Evolutionary conservation across 805 yeast species (phyloP).

Genomic region (Wickerhamiella slavikovae): DNA sequence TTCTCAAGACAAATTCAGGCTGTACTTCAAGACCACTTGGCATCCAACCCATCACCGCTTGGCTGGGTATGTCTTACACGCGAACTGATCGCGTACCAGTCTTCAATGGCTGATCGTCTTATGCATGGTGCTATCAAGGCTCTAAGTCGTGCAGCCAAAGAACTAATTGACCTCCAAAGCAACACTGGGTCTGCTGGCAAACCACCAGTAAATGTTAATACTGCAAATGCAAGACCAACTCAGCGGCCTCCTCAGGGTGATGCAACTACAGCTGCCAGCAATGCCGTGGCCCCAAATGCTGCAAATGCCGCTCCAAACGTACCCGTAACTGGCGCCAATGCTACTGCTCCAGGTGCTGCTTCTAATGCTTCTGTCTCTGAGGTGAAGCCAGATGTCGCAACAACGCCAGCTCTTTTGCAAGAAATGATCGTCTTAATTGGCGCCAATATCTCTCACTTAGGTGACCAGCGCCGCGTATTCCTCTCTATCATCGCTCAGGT

Average conservation of each 20-base stretch:
- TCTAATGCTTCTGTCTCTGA: conserved; percentile 9
- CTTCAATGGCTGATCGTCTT: conserved; percentile 52
- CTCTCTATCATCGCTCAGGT: conserved; percentile 70
- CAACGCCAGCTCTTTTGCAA: conserved; percentile 27
- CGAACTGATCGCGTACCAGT: conserved; percentile 53
- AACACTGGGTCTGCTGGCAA: not conserved
- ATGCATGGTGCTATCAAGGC: conserved; percentile 68
- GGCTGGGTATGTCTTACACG: conserved; percentile 55
- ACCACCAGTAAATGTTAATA: not conserved
- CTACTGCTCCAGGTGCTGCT: conserved; percentile 9
- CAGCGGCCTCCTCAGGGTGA: not conserved
- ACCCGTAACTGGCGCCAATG: conserved; percentile 3
- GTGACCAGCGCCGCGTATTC: conserved; percentile 84
- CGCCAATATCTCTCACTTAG: conserved; percentile 62
- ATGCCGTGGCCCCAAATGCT: not conserved
- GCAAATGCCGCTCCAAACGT: conserved; percentile 1
- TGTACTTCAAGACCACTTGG: conserved; percentile 64
- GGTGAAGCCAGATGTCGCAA: conserved; percentile 4
- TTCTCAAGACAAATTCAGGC: conserved; percentile 1
- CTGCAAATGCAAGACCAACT: not conserved
- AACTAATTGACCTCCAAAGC: conserved; percentile 5
- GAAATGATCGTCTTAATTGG: conserved; percentile 61
- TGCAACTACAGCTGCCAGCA: not conserved
- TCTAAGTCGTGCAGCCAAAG: conserved; percentile 23
- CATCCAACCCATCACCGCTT: conserved; percentile 52